Evolutionary conservation across 768 basidiomycete genomes (phyloP).

Genomic region (Suillus brevipes): DNA sequence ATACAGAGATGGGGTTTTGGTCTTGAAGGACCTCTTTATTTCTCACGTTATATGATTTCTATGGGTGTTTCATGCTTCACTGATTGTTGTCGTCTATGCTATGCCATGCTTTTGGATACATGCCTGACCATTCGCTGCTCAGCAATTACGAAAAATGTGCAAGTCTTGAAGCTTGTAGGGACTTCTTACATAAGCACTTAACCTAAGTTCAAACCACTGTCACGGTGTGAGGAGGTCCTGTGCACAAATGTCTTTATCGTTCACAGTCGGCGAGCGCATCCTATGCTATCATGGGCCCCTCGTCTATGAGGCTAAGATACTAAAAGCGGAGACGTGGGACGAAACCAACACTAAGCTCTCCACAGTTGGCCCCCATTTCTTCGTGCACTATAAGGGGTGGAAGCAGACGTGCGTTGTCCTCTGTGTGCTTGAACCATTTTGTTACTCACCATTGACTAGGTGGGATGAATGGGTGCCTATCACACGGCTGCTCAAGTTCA

Average conservation of each 20-base stretch:
- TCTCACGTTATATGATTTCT: neutral
- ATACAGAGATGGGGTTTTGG: neutral
- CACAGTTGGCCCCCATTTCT: slow-evolving; percentile 76
- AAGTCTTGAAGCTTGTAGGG: too few species aligned
- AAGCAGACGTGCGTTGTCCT: slow-evolving; percentile 78
- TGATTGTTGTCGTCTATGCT: neutral
- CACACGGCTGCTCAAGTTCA: slow-evolving; percentile 77
- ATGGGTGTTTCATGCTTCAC: neutral
- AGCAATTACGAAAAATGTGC: neutral
- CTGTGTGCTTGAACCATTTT: neutral
- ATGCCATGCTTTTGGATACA: neutral
- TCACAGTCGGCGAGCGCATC: slow-evolving; percentile 70
- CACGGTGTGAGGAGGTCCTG: neutral
- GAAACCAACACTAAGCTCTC: slow-evolving; percentile 62
- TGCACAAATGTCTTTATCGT: slow-evolving; percentile 34
- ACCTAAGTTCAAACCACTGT: neutral
- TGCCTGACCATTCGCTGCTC: neutral
- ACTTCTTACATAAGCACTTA: slow-evolving; percentile 1
- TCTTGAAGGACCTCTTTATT: neutral
- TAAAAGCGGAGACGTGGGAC: slow-evolving; percentile 64
- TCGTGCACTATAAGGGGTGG: slow-evolving; percentile 99
- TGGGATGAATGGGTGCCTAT: slow-evolving; percentile 98
- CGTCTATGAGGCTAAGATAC: slow-evolving; percentile 94
- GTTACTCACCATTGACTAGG: slow-evolving; percentile 39
- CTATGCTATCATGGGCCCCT: slow-evolving; percentile 95